Conservation (phyloP, 768 basidiomycete species). For the Auriscalpium vulgare region DNA sequence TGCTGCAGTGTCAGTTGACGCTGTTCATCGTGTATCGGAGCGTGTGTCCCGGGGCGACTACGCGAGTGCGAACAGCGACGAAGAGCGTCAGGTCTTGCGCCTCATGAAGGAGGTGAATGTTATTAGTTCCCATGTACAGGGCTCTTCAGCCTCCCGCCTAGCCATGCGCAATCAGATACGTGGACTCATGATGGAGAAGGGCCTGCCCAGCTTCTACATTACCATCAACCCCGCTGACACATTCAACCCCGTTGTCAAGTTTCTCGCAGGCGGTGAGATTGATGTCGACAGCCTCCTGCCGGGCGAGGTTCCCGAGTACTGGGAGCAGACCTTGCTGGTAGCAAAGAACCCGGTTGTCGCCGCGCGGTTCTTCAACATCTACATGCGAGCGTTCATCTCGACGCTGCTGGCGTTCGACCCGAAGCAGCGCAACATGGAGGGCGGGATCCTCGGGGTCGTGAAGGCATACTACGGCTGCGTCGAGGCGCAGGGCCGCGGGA, state of each 20-base stretch:
- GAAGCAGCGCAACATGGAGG: slow-evolving; percentile 4
- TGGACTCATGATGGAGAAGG: too few relatives aligned
- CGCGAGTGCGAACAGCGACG: slow-evolving; percentile 6
- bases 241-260: slow-evolving; percentile 34
- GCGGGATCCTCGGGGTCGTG: slow-evolving; percentile 27
- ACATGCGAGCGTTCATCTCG: slow-evolving; percentile 29
- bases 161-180: too few relatives aligned
- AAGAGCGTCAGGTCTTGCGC: slow-evolving; percentile 22
- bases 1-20: slow-evolving; percentile 17
- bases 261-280: slow-evolving; percentile 30
- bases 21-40: slow-evolving; percentile 15
- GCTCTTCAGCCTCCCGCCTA: too few relatives aligned
- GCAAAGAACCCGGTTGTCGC: slow-evolving; percentile 34
- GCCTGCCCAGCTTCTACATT: too few relatives aligned
- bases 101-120: slow-evolving; percentile 19
- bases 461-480: slow-evolving; percentile 34
- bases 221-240: slow-evolving; percentile 33
- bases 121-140: too few relatives aligned
- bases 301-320: slow-evolving; percentile 21
- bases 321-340: slow-evolving; percentile 26
- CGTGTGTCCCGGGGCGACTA: too few relatives aligned
- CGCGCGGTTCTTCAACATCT: slow-evolving; percentile 34
- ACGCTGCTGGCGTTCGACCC: slow-evolving; percentile 21
- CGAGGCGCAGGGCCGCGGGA: slow-evolving; percentile 31
- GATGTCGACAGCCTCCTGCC: slow-evolving; percentile 26